Conservation (phyloP, 139 green algal species). For the Tetradesmus lagerheimii region DNA sequence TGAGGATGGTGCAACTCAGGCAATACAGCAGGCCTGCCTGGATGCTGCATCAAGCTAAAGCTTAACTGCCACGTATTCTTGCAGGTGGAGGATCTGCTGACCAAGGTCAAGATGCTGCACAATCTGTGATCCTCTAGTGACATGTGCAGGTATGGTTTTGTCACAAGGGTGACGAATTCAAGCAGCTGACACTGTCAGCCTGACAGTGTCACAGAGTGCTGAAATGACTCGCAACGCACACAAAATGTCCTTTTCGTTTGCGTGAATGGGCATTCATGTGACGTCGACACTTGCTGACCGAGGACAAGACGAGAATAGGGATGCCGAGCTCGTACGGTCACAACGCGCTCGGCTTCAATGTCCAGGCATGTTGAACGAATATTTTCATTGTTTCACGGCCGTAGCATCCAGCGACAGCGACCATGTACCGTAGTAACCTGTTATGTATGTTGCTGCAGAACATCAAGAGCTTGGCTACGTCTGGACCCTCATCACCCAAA, state of each 20-base stretch:
- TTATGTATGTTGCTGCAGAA: slow-evolving; percentile 20
- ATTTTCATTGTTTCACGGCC: neutral
- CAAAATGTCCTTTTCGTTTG: neutral
- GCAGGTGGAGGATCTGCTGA: neutral
- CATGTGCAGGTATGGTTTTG: neutral
- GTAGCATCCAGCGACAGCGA: neutral
- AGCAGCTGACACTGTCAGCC: no score
- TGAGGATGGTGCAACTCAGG: neutral
- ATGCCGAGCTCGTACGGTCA: slow-evolving; percentile 37
- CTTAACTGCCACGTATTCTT: neutral
- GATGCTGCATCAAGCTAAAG: neutral
- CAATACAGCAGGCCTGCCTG: neutral
- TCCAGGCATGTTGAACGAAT: neutral
- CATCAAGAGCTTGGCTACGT: neutral
- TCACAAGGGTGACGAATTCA: neutral
- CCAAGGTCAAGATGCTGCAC: neutral
- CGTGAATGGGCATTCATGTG: neutral
- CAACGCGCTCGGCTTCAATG: slow-evolving; percentile 16
- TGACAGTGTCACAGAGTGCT: no score
- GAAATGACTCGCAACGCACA: no score
- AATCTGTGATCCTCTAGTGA: neutral
- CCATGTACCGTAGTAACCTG: neutral
- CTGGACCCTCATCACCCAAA: neutral
- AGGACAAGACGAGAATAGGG: neutral
- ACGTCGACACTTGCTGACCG: neutral